These are phyloP conservation scores for Botrytis fabae DNA, from an alignment of 2,329 filamentous ascomycete genomes.

Conservation along the genomic window DNA sequence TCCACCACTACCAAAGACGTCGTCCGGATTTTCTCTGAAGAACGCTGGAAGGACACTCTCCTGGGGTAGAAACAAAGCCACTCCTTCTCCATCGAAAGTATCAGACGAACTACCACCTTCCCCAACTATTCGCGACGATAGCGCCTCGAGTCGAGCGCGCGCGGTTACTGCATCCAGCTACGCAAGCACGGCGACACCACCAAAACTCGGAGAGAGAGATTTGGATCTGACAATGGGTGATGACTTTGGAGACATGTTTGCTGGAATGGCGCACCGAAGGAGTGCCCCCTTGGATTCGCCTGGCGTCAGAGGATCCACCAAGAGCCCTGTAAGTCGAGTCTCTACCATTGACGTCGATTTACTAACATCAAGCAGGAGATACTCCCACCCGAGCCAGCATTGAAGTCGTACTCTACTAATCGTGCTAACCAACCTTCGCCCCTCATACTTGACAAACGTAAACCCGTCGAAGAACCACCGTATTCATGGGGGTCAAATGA, in stretches of 20 bases:
- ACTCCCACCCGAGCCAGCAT: slow-evolving; percentile 29
- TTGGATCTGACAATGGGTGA: slow-evolving; percentile 40
- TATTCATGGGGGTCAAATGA: slow-evolving; percentile 41
- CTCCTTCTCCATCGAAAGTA: slow-evolving; percentile 32
- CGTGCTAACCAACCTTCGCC: slow-evolving; percentile 35
- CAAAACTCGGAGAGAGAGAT: slow-evolving; percentile 38
- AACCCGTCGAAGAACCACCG: slow-evolving; percentile 35
- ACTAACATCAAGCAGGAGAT: slow-evolving; percentile 32
- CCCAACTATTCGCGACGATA: slow-evolving; percentile 31
- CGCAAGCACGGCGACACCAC: slow-evolving; percentile 41
- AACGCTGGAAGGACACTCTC: slow-evolving; percentile 40
- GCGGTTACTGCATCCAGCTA: slow-evolving; percentile 40
- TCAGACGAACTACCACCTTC: slow-evolving; percentile 28
- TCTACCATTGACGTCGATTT: background rate
- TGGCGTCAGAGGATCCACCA: slow-evolving; percentile 31
- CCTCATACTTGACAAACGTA: slow-evolving; percentile 37
- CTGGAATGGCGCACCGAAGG: slow-evolving; percentile 38
- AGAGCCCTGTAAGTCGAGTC: slow-evolving; percentile 36
- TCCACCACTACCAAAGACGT: slow-evolving; percentile 38
- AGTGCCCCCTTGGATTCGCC: slow-evolving; percentile 36
- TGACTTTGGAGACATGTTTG: slow-evolving; percentile 42
- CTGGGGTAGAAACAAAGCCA: slow-evolving; percentile 38
- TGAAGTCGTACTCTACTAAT: slow-evolving; percentile 28
- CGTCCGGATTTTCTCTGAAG: slow-evolving; percentile 39
- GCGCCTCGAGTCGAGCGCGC: slow-evolving; percentile 32